Base-by-base conservation (phyloP, 805 yeast genomes). In the Saturnispora zaruensis region DNA sequence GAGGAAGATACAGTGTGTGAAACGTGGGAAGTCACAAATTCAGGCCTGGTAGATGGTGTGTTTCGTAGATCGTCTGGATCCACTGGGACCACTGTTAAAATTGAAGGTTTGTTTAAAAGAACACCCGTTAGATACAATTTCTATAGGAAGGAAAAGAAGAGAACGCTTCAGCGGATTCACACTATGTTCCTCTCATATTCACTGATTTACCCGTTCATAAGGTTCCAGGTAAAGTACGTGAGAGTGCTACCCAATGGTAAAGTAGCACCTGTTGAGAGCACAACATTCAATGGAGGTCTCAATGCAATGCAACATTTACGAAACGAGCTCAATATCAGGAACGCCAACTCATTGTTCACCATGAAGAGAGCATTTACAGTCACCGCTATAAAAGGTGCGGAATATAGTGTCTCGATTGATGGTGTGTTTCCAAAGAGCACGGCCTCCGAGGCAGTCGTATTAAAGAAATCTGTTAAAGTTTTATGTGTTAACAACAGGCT, bases 401-500 rank as follows among this genome's bases (percentile, higher is more conserved):
- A 20, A 3, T 49, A 43, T 13, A 23, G 3, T 11, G 53, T 55
- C 3, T 44, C 37, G 7, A 28, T 64, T 0, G 50, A 55, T 9
- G 51, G 58, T 2, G 51, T 67, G 13, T 48, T 72, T 8, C 76
- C 76, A 2, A 63, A 50, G 20, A 65, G 64, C 66, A 53, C 57
- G n/a, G 66, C 66, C 5, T 57, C 57, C 14, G 60, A 62, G 41
- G 61, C 58, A 13, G 51, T 59, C 3, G 46, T 59, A 1, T 46
- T 60, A 2, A 66, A 59, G 25, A 62, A 54, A 18, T 30, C 50
- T 0, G 26, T 57, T 11, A 66, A 57, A 37, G 57, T 67, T n/a
- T 44, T 71, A 2, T 57, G 68, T 2, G 62, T 73, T 0, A 73
- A 73, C 50, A 50, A 54, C 5, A 57, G 74, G 36, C 63, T 66